Base-by-base conservation (phyloP, 345 rosid species). In the Aquilaria malaccensis region DNA sequence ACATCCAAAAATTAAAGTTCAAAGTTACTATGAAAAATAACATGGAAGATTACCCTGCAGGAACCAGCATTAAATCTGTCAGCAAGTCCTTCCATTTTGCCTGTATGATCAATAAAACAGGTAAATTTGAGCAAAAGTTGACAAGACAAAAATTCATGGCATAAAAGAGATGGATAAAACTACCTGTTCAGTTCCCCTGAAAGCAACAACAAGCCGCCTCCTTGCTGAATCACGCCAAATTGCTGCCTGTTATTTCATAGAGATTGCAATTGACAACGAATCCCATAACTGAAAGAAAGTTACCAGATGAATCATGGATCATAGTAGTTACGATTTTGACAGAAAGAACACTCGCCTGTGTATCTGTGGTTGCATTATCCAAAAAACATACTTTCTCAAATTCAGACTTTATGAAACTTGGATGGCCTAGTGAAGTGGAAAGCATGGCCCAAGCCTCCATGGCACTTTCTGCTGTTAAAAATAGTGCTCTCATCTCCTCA, bases 401-500 rank as follows among this genome's bases (percentile, higher is more conserved):
- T 73, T 93, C 97, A 59, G 97, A 93, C 83, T 84, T 89, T 55
- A 93, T 85, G 63, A 93, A 87, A 79, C 96, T 93, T 59, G 98
- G 87, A 75, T 89, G 97, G 66, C 98, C 98, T 54, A 89, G 58
- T 50, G 98, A 82, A 73, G 91, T 82, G 66, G 98, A 93, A 69
- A 93, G 94, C 98, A 93, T 84, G 56, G 98, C 98, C 98, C 98
- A 93, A 58, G 98, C 98, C 73, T 93, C 97, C 96, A 93, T 89
- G 48, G 98, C 98, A 82, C 80, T 89, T 74, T 93, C 98, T 66
- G 97, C 98, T 15, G 77, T 81, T 51, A 82, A 79, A 74, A 93
- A 93, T 15, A 93, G 88, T 64, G 70, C 71, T 77, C 69, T 89
- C 97, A 93, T 93, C 82, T 89, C 96, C 77, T 89, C 89, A n/a